phyloP scores from a whole-genome alignment of 768 basidiomycete genomes.

The Lactarius deliciosus region DNA sequence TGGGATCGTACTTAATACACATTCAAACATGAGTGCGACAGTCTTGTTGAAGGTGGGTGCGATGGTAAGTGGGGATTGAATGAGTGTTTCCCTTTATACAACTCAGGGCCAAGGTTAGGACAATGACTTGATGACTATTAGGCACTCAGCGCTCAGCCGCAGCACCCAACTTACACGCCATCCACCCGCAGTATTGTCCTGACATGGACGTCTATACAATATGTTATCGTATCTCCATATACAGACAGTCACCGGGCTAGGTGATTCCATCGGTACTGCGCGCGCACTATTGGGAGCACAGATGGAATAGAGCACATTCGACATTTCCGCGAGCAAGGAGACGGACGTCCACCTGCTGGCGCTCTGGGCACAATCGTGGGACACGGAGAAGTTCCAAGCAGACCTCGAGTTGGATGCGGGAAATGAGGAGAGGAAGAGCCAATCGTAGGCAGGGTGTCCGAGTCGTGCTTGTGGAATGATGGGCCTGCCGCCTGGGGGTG shows the following conservation, averaged over 20 bases:
- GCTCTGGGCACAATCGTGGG: constrained; percentile 26
- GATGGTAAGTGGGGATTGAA: background rate
- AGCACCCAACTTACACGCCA: too few relatives aligned
- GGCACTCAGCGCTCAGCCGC: too few relatives aligned
- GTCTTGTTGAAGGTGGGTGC: background rate
- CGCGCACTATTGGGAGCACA: constrained; percentile 3
- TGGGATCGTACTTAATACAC: constrained; percentile 24
- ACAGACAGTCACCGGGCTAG: too few relatives aligned
- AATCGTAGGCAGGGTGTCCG: constrained; percentile 17
- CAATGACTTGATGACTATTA: too few relatives aligned
- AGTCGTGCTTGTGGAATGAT: constrained; percentile 27
- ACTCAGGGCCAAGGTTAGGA: background rate
- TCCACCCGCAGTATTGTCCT: too few relatives aligned
- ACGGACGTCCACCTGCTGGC: background rate
- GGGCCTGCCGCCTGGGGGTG: constrained; percentile 15
- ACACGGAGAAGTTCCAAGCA: constrained; percentile 14
- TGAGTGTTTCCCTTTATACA: background rate
- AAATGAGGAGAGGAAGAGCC: background rate
- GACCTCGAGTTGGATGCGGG: constrained; percentile 18
- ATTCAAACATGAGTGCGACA: constrained; percentile 26
- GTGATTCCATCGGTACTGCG: constrained; percentile 11
- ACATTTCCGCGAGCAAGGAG: constrained; percentile 19
- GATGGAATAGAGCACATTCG: constrained; percentile 13
- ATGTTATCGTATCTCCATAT: too few relatives aligned
- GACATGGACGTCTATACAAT: too few relatives aligned